A percentile compares a stretch with the other conserved stretches of the same genome.
Conservation (phyloP, 2,329 filamentous ascomycete species). For the Xylaria polymorpha region DNA sequence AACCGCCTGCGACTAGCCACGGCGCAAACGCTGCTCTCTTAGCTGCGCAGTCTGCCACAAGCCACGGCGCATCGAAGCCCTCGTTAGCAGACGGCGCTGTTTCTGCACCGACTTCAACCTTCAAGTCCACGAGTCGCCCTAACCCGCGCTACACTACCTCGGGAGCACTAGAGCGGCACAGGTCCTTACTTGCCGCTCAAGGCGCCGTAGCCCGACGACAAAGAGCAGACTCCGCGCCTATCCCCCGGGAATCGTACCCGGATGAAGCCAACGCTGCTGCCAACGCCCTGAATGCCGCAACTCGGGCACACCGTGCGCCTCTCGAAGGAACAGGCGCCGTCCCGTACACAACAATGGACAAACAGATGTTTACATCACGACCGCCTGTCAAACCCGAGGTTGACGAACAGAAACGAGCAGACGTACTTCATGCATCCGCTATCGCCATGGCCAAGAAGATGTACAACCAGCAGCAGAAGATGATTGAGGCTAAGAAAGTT, state of each 20-base stretch:
- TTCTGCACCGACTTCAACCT: constrained; percentile 77
- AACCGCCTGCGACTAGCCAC: constrained; percentile 71
- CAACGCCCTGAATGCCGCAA: constrained; percentile 80
- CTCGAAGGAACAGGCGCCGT: constrained; percentile 73
- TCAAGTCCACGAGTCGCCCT: constrained; percentile 60
- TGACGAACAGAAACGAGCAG: constrained; percentile 78
- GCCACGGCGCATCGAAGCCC: constrained; percentile 63
- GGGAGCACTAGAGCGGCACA: constrained; percentile 64
- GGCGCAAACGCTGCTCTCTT: constrained; percentile 81
- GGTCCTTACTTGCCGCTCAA: constrained; percentile 79
- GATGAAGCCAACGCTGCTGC: constrained; percentile 69
- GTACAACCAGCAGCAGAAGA: constrained; percentile 77
- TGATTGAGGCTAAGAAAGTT: constrained; percentile 61
- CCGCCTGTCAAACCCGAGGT: constrained; percentile 78
- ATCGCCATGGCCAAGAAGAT: constrained; percentile 91
- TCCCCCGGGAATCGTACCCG: constrained; percentile 60
- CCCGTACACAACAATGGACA: constrained; percentile 73
- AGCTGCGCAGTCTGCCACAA: constrained; percentile 66
- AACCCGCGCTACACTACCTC: constrained; percentile 59
- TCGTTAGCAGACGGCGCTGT: constrained; percentile 63
- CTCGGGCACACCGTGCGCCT: constrained; percentile 69
- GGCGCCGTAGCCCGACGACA: constrained; percentile 76
- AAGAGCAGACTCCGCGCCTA: constrained; percentile 73
- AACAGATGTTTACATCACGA: constrained; percentile 81
- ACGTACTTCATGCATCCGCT: constrained; percentile 82